Evolutionary conservation across 208 protist species (phyloP), one percentile per base, ranked within the genome.

Genomic region (Trypanosoma theileri): DNA sequence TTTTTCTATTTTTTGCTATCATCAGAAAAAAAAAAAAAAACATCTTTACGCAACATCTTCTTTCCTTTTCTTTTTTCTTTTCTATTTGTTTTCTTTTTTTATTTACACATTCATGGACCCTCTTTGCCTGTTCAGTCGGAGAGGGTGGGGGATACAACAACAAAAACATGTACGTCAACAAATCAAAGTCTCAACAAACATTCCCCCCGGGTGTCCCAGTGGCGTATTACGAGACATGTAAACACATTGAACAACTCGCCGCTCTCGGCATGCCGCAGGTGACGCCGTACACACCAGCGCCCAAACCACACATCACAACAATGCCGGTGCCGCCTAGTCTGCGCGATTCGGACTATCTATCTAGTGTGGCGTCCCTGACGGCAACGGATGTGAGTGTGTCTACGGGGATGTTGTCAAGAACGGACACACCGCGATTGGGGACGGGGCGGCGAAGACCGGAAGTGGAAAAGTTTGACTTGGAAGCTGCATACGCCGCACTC

Each of bases 141-240:
- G 28, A 6, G 28, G 28, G 28, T 35, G 28, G 28, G 28, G 28
- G n/a, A n/a, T n/a, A n/a, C n/a, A n/a, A n/a, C n/a, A n/a, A n/a
- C n/a, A n/a, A n/a, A 35, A 8, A 9, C 19, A 73, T 67, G 68
- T 28, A 53, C 8, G 41, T 45, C 1, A 31, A 11, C 19, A n/a
- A 28, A 19, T 8, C 17, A 14, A 62, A 52, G 35, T 28, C 28
- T 21, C 19, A 59, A 28, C 68, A 53, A 24, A 17, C 50, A 52
- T 8, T 8, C 6, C 26, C 46, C 17, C 14, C 14, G 12, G 62
- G 40, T 7, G 57, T 86, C n/a, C 77, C 81, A 11, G 68, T 74
- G 41, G 41, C 45, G 48, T 86, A 86, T 59, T 83, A 81, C 56
- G 73, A 80, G 41, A 83, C 77, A n/a, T 80, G 81, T 51, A 28